These are phyloP conservation scores for Allium cepa DNA, from an alignment of 106 monocot species.

Conservation along the genomic window DNA sequence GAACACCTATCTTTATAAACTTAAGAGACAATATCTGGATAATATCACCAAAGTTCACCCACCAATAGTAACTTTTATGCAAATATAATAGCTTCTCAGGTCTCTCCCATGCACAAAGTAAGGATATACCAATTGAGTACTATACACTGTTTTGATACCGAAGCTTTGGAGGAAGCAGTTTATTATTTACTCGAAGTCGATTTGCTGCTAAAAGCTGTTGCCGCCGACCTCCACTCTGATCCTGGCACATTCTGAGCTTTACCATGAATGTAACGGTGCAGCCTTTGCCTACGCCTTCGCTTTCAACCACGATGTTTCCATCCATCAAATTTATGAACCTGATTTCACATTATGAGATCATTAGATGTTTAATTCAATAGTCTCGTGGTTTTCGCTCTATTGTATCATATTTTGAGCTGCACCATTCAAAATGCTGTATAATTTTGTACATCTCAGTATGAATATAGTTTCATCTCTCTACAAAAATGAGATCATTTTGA, in stretches of 20 bases:
- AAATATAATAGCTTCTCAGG: no score
- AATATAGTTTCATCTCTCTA: no score
- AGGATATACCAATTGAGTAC: background rate
- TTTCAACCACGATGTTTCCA: constrained; percentile 88
- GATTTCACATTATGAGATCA: constrained; percentile 4
- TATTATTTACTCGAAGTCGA: constrained; percentile 17
- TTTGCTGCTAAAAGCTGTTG: constrained; percentile 11
- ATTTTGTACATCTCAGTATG: no score
- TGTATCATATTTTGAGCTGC: no score
- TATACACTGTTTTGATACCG: constrained; percentile 36
- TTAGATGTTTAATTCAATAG: background rate
- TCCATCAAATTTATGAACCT: constrained; percentile 86
- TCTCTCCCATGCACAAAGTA: no score
- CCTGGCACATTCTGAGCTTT: constrained; percentile 49
- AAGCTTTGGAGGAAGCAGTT: constrained; percentile 9
- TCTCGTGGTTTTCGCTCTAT: no score
- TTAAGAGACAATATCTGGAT: no score
- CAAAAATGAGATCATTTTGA: no score
- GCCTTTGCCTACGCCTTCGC: constrained; percentile 82
- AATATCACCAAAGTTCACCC: no score
- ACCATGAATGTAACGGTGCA: constrained; percentile 70
- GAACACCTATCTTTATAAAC: no score
- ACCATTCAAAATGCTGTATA: no score
- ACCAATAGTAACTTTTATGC: no score
- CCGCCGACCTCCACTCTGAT: constrained; percentile 14